A percentile compares a stretch with the other conserved stretches of the same genome.
Conservation (phyloP, 352 stramenopile species). For the Aphanomyces stellatus region DNA sequence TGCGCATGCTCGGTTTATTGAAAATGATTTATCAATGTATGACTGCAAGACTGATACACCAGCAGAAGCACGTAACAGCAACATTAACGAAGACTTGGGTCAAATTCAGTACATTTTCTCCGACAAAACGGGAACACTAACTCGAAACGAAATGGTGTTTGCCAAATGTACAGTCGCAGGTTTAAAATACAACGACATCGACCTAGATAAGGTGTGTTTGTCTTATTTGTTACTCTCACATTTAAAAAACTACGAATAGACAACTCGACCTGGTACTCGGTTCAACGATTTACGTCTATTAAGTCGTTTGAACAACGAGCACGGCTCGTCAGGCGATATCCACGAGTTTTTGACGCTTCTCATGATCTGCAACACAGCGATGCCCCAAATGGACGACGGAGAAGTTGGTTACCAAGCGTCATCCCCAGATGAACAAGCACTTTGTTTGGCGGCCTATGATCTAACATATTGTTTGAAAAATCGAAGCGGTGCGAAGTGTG, state of each 20-base stretch:
- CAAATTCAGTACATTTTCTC: conserved; percentile 89
- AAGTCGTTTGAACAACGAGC: conserved; percentile 59
- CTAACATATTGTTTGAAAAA: conserved; percentile 58
- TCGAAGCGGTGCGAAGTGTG: conserved; percentile 55
- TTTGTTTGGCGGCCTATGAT: conserved; percentile 67
- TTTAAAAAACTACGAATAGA: conserved; percentile 18
- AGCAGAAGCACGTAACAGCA: conserved; percentile 76
- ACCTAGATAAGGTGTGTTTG: conserved; percentile 31
- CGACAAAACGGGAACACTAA: conserved; percentile 83
- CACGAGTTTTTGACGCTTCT: conserved; percentile 76
- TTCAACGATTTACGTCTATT: conserved; percentile 76
- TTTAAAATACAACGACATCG: conserved; percentile 86
- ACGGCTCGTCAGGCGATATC: conserved; percentile 79
- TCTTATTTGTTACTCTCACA: background rate
- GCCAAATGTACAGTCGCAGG: conserved; percentile 89
- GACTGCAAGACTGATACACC: conserved; percentile 58
- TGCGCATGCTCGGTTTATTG: conserved; percentile 77
- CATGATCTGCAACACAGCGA: conserved; percentile 84
- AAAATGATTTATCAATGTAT: conserved; percentile 82
- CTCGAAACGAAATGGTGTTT: conserved; percentile 85
- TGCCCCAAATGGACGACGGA: conserved; percentile 57
- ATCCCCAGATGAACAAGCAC: conserved; percentile 73
- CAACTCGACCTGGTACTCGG: conserved; percentile 44
- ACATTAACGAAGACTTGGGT: conserved; percentile 83
- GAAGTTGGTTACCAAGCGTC: conserved; percentile 81